Evolutionary conservation across 805 yeast species (phyloP), one percentile per base, ranked within the genome.

Genomic region (Danielia reshetovae): DNA sequence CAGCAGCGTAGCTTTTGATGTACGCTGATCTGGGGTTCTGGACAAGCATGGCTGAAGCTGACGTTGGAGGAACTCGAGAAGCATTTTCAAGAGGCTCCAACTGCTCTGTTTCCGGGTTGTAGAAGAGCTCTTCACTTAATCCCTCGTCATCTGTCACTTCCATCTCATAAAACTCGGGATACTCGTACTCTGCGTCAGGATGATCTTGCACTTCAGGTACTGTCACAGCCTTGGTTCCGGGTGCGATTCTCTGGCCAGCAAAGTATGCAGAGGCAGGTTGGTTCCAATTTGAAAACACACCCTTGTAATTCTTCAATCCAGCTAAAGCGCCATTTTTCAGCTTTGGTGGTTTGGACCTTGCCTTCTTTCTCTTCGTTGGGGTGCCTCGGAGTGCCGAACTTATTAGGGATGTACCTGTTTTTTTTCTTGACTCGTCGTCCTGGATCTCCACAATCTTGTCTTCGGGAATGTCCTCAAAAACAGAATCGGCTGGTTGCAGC

Each of bases 61-160:
- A 48, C 0, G 52, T 39, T 9, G 54, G 49, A 2, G 62, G 60
- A 7, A 38, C 34, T 11, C 52, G 45, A n/a, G n/a, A n/a, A n/a
- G n/a, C n/a, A n/a, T n/a, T n/a, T 10, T 15, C 18, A 13, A 34
- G 12, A 2, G 35, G 41, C 38, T 61, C 64, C 19, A 65, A 47
- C 34, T 54, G 60, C 7, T 55, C 55, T 1, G 68, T 61, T 12
- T 36, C 35, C 2, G 64, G 64, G 42, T 65, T 60, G 32, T 42
- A 60, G 38, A 51, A 53, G 13, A 64, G 37, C 29, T 60, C 64
- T 32, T 54, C 54, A 12, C 50, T 44, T 3, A 29, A 22, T 2
- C 34, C 51, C 10, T 48, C 51, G n/a, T 49, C 60, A 34, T 48
- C 49, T 7, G 43, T 52, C 8, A 52, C 27, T 36, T 62, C 70